phyloP scores from a whole-genome alignment of 164 flowering plant species.

The Annona cherimola region DNA sequence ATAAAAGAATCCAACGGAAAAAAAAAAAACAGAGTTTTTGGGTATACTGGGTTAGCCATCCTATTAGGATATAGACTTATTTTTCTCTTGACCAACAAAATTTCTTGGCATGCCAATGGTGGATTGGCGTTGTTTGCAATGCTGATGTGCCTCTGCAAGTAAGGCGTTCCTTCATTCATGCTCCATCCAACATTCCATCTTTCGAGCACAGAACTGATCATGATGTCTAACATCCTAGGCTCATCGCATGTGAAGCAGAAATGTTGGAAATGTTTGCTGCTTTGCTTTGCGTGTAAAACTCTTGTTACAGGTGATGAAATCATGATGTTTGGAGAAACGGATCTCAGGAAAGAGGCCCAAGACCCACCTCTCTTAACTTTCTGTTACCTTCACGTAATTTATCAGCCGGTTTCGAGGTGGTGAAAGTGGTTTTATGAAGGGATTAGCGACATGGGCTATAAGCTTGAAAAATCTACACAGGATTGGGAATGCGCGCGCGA shows the following conservation, averaged over 20 bases:
- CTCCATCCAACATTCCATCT: conserved; percentile 17
- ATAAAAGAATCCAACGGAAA: too few species aligned
- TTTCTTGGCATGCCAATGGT: too few species aligned
- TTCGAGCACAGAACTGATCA: conserved; percentile 14
- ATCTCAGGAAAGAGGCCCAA: background rate
- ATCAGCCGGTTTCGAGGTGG: background rate
- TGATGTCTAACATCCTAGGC: conserved; percentile 20
- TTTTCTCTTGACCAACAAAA: too few species aligned
- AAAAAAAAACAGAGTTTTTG: too few species aligned
- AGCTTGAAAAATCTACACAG: background rate
- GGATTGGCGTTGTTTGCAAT: background rate
- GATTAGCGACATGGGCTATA: background rate
- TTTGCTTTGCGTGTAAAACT: conserved; percentile 16
- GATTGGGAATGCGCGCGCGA: too few species aligned
- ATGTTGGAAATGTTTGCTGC: conserved; percentile 18
- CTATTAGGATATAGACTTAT: too few species aligned
- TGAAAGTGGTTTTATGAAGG: background rate
- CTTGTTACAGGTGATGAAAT: conserved; percentile 4
- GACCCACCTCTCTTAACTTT: background rate
- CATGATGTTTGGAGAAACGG: background rate
- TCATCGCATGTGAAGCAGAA: conserved; percentile 2
- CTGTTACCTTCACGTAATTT: background rate
- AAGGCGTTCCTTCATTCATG: conserved; percentile 1
- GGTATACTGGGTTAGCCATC: too few species aligned
- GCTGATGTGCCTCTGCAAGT: background rate